Percentiles rank a stretch among this genome's conserved stretches.
Conservation (phyloP, 371 early-diverging fungal genomes). For the Apophysomyces elegans region DNA sequence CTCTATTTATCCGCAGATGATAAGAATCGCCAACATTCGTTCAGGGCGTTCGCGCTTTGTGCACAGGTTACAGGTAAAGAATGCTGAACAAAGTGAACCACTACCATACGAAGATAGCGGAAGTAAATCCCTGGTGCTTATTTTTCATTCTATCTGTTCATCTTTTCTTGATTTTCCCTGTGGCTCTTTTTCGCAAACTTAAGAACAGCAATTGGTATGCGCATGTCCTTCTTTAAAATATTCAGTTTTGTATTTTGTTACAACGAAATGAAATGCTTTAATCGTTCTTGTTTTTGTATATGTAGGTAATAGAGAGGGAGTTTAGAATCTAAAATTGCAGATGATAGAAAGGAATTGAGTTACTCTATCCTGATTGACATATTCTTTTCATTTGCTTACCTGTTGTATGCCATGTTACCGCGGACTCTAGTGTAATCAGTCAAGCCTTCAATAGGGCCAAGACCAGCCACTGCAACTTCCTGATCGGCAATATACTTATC, state of each 20-base stretch:
- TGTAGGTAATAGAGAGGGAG: neutral
- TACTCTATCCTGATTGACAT: neutral
- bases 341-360: neutral
- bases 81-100: too few species aligned
- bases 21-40: too few species aligned
- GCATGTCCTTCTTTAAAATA: too few species aligned
- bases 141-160: too few species aligned
- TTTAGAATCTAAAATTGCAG: neutral
- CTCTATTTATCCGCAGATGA: too few species aligned
- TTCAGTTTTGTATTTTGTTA: neutral
- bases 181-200: too few species aligned
- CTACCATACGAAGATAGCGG: too few species aligned
- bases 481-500: conserved; percentile 82
- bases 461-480: conserved; percentile 52
- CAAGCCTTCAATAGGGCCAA: conserved; percentile 67
- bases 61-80: too few species aligned
- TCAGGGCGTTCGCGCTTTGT: too few species aligned
- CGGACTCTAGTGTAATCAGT: conserved; percentile 89
- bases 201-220: too few species aligned
- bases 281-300: neutral
- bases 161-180: too few species aligned
- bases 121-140: too few species aligned
- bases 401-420: conserved; percentile 71
- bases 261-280: conserved; percentile 8
- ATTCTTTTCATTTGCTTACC: conserved; percentile 22